Evolutionary conservation across 1,139 yeast species (phyloP).

Genomic region (Wickerhamiella pararugosa): DNA sequence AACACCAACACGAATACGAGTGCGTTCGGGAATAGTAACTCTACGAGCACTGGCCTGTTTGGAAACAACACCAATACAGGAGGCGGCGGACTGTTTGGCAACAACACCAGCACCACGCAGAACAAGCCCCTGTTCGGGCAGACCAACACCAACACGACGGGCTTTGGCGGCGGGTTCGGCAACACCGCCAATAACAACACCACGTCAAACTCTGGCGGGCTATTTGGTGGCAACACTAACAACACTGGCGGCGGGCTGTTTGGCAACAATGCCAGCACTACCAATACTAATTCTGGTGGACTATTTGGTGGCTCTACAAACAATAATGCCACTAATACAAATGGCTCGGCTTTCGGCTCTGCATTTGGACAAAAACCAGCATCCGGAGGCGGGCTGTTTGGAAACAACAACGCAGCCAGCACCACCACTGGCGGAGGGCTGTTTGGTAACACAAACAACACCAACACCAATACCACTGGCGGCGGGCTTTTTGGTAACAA

Average conservation of each 20-base stretch:
- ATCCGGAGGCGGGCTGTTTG: conserved; percentile 10
- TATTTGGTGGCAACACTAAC: conserved; percentile 14
- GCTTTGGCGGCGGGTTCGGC: conserved; percentile 21
- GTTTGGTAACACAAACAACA: conserved; percentile 12
- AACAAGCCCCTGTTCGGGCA: conserved; percentile 17
- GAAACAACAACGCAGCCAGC: conserved; percentile 11
- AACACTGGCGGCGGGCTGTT: conserved; percentile 8
- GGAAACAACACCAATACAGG: conserved; percentile 13
- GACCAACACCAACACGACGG: conserved; percentile 14
- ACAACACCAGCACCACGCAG: conserved; percentile 1
- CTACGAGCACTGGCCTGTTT: conserved; percentile 15
- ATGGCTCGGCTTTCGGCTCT: background rate
- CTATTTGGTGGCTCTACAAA: conserved; percentile 20
- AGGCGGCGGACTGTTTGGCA: conserved; percentile 17
- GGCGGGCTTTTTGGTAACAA: background rate
- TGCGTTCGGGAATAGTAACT: conserved; percentile 12
- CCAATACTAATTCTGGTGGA: background rate
- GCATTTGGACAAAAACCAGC: background rate
- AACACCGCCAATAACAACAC: conserved; percentile 13
- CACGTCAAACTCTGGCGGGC: conserved; percentile 16
- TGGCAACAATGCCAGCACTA: conserved; percentile 10
- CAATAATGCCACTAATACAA: background rate
- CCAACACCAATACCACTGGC: background rate
- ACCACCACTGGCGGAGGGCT: conserved; percentile 14
- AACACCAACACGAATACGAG: background rate